Conservation (phyloP, 768 basidiomycete species). For the Leucocoprinus sp. region DNA sequence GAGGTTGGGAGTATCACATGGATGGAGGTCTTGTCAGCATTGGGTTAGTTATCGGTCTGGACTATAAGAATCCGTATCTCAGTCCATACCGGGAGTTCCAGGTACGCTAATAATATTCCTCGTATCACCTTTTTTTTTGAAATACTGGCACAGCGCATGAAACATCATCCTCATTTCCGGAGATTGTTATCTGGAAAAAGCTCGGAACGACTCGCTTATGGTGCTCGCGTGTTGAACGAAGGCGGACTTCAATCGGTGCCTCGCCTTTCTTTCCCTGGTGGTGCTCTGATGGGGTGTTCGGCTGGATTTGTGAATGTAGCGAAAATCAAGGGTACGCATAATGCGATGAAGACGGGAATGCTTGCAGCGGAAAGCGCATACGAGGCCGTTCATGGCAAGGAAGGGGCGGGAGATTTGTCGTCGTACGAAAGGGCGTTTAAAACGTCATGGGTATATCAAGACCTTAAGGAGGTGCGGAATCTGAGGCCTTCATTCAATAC, state of each 20-base stretch:
- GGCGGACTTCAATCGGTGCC: constrained; percentile 92
- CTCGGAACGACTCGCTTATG: constrained; percentile 76
- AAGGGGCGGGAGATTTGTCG: constrained; percentile 50
- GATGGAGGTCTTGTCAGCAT: constrained; percentile 82
- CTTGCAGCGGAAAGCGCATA: constrained; percentile 87
- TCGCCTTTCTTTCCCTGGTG: constrained; percentile 80
- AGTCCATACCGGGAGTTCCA: constrained; percentile 92
- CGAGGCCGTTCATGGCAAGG: constrained; percentile 37
- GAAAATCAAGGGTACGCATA: constrained; percentile 98
- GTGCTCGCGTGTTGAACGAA: constrained; percentile 84
- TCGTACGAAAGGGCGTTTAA: constrained; percentile 62
- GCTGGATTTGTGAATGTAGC: constrained; percentile 95
- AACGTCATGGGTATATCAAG: constrained; percentile 77
- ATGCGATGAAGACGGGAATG: constrained; percentile 99
- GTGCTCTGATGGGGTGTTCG: constrained; percentile 89
- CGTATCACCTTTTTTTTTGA: neutral
- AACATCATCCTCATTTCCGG: constrained; percentile 91
- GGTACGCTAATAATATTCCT: constrained; percentile 32
- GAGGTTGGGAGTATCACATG: constrained; percentile 96
- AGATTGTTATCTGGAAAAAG: constrained; percentile 63
- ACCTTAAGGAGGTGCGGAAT: constrained; percentile 87
- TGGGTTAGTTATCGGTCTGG: constrained; percentile 88
- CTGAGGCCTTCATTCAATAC: constrained; percentile 84
- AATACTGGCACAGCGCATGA: constrained; percentile 48
- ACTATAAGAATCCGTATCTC: constrained; percentile 90